Evolutionary conservation across 2,329 filamentous ascomycete species (phyloP), one percentile per base, ranked within the genome.

Genomic region (Phaeoacremonium minimum): DNA sequence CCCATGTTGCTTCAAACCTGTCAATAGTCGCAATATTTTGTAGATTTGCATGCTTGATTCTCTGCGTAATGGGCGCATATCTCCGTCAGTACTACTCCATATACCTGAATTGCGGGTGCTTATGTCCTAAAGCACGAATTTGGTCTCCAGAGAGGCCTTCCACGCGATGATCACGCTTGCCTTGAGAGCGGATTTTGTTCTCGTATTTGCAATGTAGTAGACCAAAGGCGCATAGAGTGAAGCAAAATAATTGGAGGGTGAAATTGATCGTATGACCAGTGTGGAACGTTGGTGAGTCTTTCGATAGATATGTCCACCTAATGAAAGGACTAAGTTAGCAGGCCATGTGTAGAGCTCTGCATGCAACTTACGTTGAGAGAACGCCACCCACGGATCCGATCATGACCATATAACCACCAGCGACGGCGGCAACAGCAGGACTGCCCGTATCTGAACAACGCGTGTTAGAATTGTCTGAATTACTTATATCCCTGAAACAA

Each of bases 211-310:
- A 39, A 18, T 35, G 37, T 4, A 22, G 15, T 11, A 39, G 37
- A 18, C 37, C 37, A 14, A 39, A 4, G 14, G 32, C 37, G 15
- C 22, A 20, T 12, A 39, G 18, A 19, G n/a, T n/a, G 28, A 38
- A 38, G 36, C 22, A 34, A 28, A 39, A 6, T 15, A 35, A 28
- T 28, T 39, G 37, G 11, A 39, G 28, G 14, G 37, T n/a, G 32
- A 39, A 35, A 29, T 39, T 39, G 32, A 39, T 39, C n/a, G 37
- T 34, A n/a, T 39, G 37, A n/a, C 37, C 37, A 11, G 35, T 39
- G 32, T 39, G 37, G 19, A 39, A 39, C 18, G 34, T 39, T 16
- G 37, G 37, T 18, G 37, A 39, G 32, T 39, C 37, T 14, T 15
- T 39, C 7, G 26, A 26, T 5, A 39, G 37, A 28, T 39, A 39